Evolutionary conservation across 768 basidiomycete species (phyloP).

Genomic region (Tulasnella sp.): DNA sequence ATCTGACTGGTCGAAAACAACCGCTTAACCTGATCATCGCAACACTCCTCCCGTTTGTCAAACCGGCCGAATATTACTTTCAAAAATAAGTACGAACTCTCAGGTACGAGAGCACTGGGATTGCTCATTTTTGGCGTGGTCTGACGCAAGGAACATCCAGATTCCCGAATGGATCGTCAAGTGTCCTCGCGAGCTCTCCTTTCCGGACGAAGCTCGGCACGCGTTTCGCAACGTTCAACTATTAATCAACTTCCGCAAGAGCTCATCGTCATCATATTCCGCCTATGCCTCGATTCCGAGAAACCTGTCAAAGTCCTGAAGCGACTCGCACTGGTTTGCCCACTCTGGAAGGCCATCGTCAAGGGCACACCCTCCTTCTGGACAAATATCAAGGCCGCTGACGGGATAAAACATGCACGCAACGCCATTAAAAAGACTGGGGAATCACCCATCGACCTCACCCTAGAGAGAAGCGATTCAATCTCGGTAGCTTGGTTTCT

Average conservation of each 20-base stretch:
- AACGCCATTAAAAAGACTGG: neutral
- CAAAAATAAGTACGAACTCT: too few relatives aligned
- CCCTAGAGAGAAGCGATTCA: neutral
- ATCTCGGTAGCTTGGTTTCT: neutral
- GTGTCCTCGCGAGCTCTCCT: neutral
- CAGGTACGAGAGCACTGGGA: too few relatives aligned
- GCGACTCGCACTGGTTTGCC: neutral
- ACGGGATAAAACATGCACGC: neutral
- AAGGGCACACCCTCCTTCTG: neutral
- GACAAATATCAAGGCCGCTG: neutral
- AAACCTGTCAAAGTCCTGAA: neutral
- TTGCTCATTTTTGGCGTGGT: too few relatives aligned
- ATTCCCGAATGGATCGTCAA: neutral
- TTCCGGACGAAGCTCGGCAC: neutral
- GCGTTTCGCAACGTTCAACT: neutral
- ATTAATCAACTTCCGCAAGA: neutral
- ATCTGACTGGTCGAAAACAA: too few relatives aligned
- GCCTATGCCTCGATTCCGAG: neutral
- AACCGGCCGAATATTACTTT: too few relatives aligned
- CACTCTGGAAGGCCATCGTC: neutral
- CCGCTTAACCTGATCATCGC: too few relatives aligned
- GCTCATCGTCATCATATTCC: neutral
- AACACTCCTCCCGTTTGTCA: too few relatives aligned
- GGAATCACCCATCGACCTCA: neutral
- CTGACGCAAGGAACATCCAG: neutral